Conservation (phyloP, 1,284 basidiomycete genomes). For the Sanguinoderma infundibulare region DNA sequence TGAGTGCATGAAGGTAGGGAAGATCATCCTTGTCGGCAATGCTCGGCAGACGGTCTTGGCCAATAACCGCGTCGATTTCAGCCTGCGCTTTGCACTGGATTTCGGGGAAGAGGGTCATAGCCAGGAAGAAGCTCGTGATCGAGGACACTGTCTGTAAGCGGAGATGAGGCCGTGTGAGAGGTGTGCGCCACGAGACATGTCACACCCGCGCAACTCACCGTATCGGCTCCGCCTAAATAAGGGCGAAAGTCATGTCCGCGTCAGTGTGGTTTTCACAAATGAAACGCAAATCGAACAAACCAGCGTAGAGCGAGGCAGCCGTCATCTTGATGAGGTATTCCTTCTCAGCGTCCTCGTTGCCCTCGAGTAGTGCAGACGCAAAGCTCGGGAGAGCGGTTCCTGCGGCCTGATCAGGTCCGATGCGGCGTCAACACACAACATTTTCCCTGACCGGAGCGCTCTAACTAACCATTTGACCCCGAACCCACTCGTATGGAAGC, state of each 20-base stretch:
- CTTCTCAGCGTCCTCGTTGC: conserved; percentile 23
- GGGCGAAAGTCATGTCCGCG: not conserved
- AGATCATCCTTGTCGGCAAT: conserved; percentile 31
- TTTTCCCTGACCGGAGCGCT: not conserved
- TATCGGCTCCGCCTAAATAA: conserved; percentile 31
- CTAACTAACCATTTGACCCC: conserved; percentile 27
- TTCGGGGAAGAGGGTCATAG: conserved; percentile 36
- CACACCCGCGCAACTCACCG: conserved; percentile 18
- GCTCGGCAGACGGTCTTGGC: conserved; percentile 30
- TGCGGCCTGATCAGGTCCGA: conserved; percentile 23
- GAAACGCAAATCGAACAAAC: conserved; percentile 12
- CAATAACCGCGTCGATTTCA: conserved; percentile 36
- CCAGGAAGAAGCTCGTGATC: conserved; percentile 33
- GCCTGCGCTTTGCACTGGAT: conserved; percentile 35
- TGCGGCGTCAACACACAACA: not conserved
- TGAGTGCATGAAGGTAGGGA: conserved; percentile 36
- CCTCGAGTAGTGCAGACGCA: conserved; percentile 27
- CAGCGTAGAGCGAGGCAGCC: conserved; percentile 34
- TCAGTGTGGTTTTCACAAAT: not conserved
- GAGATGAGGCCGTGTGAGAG: not conserved
- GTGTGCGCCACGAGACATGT: not conserved
- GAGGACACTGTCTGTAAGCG: conserved; percentile 31
- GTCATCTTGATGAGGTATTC: conserved; percentile 35
- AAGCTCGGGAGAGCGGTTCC: conserved; percentile 35
- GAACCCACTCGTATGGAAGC: conserved; percentile 28